A percentile compares a stretch with the other conserved stretches of the same genome.
phyloP scores from a whole-genome alignment of 192 early-diverging fungal genomes.

The Mortierella claussenii region DNA sequence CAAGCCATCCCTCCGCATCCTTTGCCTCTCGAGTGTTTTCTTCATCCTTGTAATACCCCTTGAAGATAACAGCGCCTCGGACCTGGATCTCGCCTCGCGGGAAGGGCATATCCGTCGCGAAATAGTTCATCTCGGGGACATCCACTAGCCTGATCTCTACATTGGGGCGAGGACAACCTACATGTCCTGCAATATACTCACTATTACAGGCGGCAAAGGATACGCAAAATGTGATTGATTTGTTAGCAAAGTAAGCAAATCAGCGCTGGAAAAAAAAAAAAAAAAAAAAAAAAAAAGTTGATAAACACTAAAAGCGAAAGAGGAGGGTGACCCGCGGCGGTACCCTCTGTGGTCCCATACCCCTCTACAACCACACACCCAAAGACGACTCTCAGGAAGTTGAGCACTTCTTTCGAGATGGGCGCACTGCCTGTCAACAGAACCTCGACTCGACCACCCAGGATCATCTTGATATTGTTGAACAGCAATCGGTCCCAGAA shows the following conservation, averaged over 20 bases:
- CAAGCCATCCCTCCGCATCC: slow-evolving; percentile 83
- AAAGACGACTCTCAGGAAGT: slow-evolving; percentile 74
- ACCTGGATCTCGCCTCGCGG: slow-evolving; percentile 91
- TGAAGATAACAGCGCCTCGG: slow-evolving; percentile 73
- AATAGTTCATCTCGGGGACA: slow-evolving; percentile 88
- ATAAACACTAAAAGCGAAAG: slow-evolving; percentile 13
- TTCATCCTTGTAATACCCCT: slow-evolving; percentile 85
- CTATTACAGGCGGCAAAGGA: no score
- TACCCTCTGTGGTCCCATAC: slow-evolving; percentile 59
- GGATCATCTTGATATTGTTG: slow-evolving; percentile 74
- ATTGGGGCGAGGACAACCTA: slow-evolving; percentile 70
- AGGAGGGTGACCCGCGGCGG: slow-evolving; percentile 49
- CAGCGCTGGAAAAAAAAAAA: slow-evolving; percentile 8
- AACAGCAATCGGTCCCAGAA: slow-evolving; percentile 91
- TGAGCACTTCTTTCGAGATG: slow-evolving; percentile 66
- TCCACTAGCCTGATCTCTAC: slow-evolving; percentile 83
- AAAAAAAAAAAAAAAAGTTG: neutral
- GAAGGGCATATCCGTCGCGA: slow-evolving; percentile 71
- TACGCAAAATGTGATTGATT: neutral
- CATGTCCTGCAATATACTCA: slow-evolving; percentile 79
- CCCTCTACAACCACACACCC: slow-evolving; percentile 69
- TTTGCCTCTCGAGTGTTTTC: slow-evolving; percentile 81
- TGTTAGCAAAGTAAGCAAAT: neutral
- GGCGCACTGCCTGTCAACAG: slow-evolving; percentile 76
- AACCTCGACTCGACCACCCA: slow-evolving; percentile 78